These are phyloP conservation scores for Jaminaea rosea DNA, from an alignment of 1,284 basidiomycete genomes.

Conservation along the genomic window DNA sequence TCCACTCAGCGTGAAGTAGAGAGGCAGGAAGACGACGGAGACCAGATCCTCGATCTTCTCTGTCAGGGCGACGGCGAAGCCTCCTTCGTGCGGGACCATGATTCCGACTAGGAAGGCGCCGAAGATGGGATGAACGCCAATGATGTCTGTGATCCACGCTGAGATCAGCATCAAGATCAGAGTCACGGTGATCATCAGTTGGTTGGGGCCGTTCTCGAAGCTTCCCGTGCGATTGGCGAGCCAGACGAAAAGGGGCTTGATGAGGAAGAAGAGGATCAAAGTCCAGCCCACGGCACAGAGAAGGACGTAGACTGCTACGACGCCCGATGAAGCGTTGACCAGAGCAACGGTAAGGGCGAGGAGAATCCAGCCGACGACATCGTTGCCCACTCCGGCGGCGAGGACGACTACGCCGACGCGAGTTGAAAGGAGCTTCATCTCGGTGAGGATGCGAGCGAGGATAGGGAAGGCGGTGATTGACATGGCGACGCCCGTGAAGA, in stretches of 20 bases:
- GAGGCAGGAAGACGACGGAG: constrained; percentile 61
- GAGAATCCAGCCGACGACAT: constrained; percentile 60
- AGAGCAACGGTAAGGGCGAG: constrained; percentile 77
- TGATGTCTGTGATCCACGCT: constrained; percentile 80
- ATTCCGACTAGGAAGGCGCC: constrained; percentile 75
- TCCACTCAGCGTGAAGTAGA: constrained; percentile 76
- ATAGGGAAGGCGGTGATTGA: constrained; percentile 79
- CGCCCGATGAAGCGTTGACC: constrained; percentile 68
- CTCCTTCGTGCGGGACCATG: constrained; percentile 77
- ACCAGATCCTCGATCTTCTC: constrained; percentile 53
- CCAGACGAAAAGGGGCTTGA: constrained; percentile 60
- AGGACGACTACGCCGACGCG: constrained; percentile 87
- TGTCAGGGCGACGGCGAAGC: constrained; percentile 57
- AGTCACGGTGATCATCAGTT: constrained; percentile 66
- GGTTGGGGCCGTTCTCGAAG: constrained; percentile 63
- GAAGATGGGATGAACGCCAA: constrained; percentile 82
- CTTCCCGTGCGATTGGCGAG: constrained; percentile 69
- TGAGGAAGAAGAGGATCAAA: constrained; percentile 66
- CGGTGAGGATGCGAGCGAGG: constrained; percentile 60
- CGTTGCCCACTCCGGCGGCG: constrained; percentile 83
- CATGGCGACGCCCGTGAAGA: constrained; percentile 84
- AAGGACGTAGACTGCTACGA: constrained; percentile 71
- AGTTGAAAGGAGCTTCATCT: constrained; percentile 69
- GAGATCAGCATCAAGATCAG: constrained; percentile 67
- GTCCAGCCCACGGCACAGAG: constrained; percentile 72